phyloP scores from a whole-genome alignment of 371 early-diverging fungal genomes.

The Sporodiniella umbellata region DNA sequence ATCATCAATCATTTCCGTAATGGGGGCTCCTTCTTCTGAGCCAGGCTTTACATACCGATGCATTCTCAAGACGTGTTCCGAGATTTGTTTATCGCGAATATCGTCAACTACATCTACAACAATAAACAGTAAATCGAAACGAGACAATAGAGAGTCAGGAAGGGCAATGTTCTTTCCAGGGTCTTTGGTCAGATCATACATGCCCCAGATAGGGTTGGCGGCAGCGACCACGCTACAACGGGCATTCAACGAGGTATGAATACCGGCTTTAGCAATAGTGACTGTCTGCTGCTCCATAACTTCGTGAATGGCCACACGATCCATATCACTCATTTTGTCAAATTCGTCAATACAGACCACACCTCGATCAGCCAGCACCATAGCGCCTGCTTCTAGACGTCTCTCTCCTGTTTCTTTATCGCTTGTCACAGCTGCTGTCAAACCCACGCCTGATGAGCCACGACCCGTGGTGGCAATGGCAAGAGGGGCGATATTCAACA shows the following conservation, averaged over 20 bases:
- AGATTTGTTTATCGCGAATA: slow-evolving; percentile 81
- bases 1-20: slow-evolving; percentile 59
- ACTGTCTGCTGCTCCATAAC: slow-evolving; percentile 99
- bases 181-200: slow-evolving; percentile 73
- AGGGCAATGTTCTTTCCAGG: slow-evolving; percentile 98
- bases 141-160: slow-evolving; percentile 94
- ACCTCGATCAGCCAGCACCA: slow-evolving; percentile 99
- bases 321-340: slow-evolving; percentile 99
- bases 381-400: slow-evolving; percentile 98
- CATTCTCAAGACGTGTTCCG: slow-evolving; percentile 90
- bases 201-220: slow-evolving; percentile 98
- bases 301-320: slow-evolving; percentile 99
- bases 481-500: slow-evolving; percentile 87
- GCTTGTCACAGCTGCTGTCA: slow-evolving; percentile 93
- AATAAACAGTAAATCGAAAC: slow-evolving; percentile 99
- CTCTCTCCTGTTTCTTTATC: slow-evolving; percentile 90
- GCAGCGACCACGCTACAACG: slow-evolving; percentile 99
- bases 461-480: slow-evolving; percentile 96
- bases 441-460: slow-evolving; percentile 97
- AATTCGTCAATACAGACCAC: slow-evolving; percentile 99
- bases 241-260: slow-evolving; percentile 98
- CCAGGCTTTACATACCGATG: slow-evolving; percentile 90
- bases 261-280: slow-evolving; percentile 98
- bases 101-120: slow-evolving; percentile 91
- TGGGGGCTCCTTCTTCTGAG: slow-evolving; percentile 81